Percentiles rank a stretch among this genome's conserved stretches.
These are phyloP conservation scores for Juglanconis sp. DNA, from an alignment of 2,329 filamentous ascomycete genomes.

Conservation along the genomic window DNA sequence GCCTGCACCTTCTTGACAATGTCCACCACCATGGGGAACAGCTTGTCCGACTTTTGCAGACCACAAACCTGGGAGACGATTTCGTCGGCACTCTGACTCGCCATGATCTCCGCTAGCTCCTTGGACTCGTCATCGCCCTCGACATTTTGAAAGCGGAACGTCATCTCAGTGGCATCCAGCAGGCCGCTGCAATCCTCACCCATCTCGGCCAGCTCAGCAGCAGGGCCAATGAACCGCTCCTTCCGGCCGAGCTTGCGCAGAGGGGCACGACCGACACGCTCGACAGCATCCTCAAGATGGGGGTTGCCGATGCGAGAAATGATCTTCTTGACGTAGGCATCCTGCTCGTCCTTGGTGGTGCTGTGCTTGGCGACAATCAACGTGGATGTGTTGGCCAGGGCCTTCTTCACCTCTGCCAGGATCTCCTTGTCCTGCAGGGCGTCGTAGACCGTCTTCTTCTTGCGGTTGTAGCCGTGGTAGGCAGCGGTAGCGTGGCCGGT, in stretches of 20 bases:
- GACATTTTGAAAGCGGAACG: slow-evolving; percentile 92
- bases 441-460: slow-evolving; percentile 86
- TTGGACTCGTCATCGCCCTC: slow-evolving; percentile 85
- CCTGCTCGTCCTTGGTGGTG: slow-evolving; percentile 72
- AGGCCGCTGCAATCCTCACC: slow-evolving; percentile 71
- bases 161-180: slow-evolving; percentile 82
- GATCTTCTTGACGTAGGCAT: slow-evolving; percentile 87
- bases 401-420: slow-evolving; percentile 72
- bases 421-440: slow-evolving; percentile 80
- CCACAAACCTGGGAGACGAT: slow-evolving; percentile 81
- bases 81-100: slow-evolving; percentile 59
- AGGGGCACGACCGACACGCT: slow-evolving; percentile 92
- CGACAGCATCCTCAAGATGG: slow-evolving; percentile 84
- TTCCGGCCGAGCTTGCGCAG: slow-evolving; percentile 91
- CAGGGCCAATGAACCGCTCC: slow-evolving; percentile 93
- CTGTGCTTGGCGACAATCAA: slow-evolving; percentile 85
- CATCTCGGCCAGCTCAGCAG: slow-evolving; percentile 80
- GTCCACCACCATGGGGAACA: slow-evolving; percentile 72
- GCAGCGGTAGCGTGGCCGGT: slow-evolving; percentile 94
- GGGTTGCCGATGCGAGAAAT: slow-evolving; percentile 91
- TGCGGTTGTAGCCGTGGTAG: slow-evolving; percentile 86
- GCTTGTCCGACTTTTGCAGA: slow-evolving; percentile 70
- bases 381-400: slow-evolving; percentile 79
- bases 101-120: slow-evolving; percentile 83
- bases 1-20: slow-evolving; percentile 81